phyloP scores from a whole-genome alignment of 78 protist species.

The Dictyostelium intermedium region DNA sequence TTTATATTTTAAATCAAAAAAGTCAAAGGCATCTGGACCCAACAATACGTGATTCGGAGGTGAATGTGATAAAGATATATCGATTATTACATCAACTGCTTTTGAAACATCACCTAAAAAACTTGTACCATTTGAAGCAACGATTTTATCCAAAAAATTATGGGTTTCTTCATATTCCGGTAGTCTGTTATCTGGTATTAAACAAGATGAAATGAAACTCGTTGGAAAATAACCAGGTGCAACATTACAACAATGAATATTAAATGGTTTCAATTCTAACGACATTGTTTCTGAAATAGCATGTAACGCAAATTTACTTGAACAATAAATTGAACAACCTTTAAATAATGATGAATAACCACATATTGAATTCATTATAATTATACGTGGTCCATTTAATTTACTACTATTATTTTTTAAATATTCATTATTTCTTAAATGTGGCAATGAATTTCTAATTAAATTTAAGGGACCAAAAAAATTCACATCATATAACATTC shows the following conservation, averaged over 20 bases:
- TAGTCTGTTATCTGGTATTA: not conserved
- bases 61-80: not conserved
- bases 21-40: not conserved
- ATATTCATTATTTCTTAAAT: not conserved
- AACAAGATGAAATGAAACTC: not conserved
- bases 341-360: not conserved
- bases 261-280: slow-evolving; percentile 12
- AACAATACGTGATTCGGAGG: not conserved
- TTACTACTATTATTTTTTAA: not conserved
- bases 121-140: not conserved
- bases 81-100: not conserved
- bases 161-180: not conserved
- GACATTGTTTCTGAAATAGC: slow-evolving; percentile 10
- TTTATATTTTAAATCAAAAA: not conserved
- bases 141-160: not conserved
- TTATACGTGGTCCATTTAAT: not conserved
- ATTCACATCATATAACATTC: not conserved
- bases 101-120: slow-evolving; percentile 12
- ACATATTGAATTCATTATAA: slow-evolving; percentile 15
- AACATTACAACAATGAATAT: not conserved
- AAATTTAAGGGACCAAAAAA: slow-evolving; percentile 29
- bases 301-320: slow-evolving; percentile 44
- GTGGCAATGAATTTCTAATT: not conserved
- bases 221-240: slow-evolving; percentile 8
- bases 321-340: not conserved